These are phyloP conservation scores for Triticum urartu DNA, from an alignment of 176 grass and related monocot genomes.

Conservation along the genomic window DNA sequence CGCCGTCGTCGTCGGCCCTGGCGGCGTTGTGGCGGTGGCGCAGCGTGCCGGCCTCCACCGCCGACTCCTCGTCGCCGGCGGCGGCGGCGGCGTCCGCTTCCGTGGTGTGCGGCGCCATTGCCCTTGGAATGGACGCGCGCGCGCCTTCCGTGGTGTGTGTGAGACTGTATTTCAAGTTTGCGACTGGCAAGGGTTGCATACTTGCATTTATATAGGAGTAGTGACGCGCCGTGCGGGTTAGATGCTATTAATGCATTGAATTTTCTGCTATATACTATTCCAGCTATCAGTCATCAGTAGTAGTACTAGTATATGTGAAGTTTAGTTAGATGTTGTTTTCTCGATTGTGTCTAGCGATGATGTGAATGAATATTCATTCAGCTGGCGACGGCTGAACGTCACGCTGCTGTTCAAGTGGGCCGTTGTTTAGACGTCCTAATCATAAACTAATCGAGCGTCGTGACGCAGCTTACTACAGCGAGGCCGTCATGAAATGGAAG, in stretches of 20 bases:
- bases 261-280: background rate
- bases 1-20: background rate
- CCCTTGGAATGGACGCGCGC: background rate
- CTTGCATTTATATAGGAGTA: conserved; percentile 2
- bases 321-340: background rate
- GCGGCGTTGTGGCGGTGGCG: conserved; percentile 33
- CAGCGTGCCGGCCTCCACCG: conserved; percentile 34
- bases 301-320: background rate
- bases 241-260: background rate
- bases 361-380: background rate
- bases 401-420: background rate
- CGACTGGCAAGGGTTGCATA: background rate
- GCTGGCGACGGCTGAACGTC: background rate
- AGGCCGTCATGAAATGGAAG: background rate
- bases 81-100: background rate
- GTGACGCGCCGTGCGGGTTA: background rate
- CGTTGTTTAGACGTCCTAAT: background rate
- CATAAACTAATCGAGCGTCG: background rate
- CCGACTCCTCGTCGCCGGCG: conserved; percentile 29
- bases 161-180: too few species aligned
- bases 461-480: background rate
- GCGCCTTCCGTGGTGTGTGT: background rate
- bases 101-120: conserved; percentile 33
- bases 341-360: background rate
- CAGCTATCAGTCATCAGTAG: background rate